Evolutionary conservation across 768 basidiomycete species (phyloP).

Genomic region (Psilocybe cubensis): DNA sequence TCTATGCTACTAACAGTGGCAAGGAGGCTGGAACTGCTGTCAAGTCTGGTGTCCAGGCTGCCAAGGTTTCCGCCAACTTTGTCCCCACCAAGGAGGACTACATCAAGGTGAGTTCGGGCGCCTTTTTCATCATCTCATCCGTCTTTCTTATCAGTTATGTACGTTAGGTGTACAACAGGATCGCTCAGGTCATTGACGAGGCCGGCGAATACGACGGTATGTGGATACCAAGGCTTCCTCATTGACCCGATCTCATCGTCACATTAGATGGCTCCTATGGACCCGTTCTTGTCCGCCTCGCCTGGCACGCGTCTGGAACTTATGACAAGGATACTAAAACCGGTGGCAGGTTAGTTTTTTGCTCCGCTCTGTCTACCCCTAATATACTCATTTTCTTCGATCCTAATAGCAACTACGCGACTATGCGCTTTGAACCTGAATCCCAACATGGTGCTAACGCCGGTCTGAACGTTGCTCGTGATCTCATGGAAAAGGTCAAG

Average conservation of each 20-base stretch:
- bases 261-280: slow-evolving; percentile 84
- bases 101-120: slow-evolving; percentile 63
- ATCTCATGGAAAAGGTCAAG: slow-evolving; percentile 86
- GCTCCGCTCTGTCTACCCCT: background rate
- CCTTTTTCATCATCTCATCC: background rate
- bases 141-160: background rate
- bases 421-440: slow-evolving; percentile 97
- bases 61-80: slow-evolving; percentile 70
- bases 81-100: slow-evolving; percentile 84
- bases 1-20: slow-evolving; percentile 53
- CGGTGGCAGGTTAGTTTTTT: slow-evolving; percentile 70
- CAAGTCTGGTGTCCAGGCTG: slow-evolving; percentile 64
- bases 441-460: slow-evolving; percentile 82
- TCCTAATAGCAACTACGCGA: slow-evolving; percentile 84
- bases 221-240: slow-evolving; percentile 16
- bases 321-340: slow-evolving; percentile 80
- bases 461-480: slow-evolving; percentile 81
- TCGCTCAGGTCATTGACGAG: slow-evolving; percentile 77
- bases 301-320: slow-evolving; percentile 94
- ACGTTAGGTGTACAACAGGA: slow-evolving; percentile 83
- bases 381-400: slow-evolving; percentile 12
- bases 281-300: slow-evolving; percentile 86
- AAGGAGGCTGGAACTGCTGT: slow-evolving; percentile 55
- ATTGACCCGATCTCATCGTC: slow-evolving; percentile 11
- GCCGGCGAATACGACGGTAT: slow-evolving; percentile 88